Evolutionary conservation across 768 basidiomycete species (phyloP).

Genomic region (Mycena maculata): DNA sequence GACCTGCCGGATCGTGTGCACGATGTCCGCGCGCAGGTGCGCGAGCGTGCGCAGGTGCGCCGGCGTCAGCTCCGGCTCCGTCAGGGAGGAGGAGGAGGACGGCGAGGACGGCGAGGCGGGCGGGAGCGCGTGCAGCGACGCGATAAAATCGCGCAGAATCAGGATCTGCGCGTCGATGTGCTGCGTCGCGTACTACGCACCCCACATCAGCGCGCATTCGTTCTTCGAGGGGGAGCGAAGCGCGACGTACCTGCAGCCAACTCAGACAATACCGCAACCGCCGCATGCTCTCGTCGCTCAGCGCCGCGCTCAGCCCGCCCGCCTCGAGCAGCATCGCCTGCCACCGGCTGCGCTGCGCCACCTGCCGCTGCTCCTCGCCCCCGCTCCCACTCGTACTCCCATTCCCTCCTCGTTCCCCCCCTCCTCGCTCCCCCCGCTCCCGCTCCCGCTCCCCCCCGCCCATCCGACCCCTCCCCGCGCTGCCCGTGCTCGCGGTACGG

Average conservation of each 20-base stretch:
- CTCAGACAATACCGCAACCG: constrained; percentile 86
- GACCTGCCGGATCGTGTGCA: constrained; percentile 90
- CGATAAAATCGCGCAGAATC: constrained; percentile 85
- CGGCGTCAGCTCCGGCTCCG: constrained; percentile 41
- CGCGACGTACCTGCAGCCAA: constrained; percentile 80
- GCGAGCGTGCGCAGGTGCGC: constrained; percentile 75
- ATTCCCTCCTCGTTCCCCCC: not conserved
- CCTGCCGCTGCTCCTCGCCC: constrained; percentile 54
- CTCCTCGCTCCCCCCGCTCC: not conserved
- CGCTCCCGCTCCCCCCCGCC: constrained; percentile 12
- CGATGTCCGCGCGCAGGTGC: constrained; percentile 82
- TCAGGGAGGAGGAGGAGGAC: constrained; percentile 38
- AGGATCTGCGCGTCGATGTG: constrained; percentile 91
- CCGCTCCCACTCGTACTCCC: constrained; percentile 5
- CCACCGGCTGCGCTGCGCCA: constrained; percentile 84
- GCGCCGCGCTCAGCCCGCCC: constrained; percentile 86
- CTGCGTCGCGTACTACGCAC: constrained; percentile 84
- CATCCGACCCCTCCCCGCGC: not conserved
- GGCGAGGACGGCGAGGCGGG: constrained; percentile 39
- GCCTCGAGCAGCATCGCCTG: constrained; percentile 88
- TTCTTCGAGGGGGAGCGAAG: not conserved
- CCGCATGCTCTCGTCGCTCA: constrained; percentile 93
- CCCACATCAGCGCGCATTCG: no score
- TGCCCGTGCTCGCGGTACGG: not conserved
- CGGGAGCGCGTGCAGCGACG: constrained; percentile 68